Percentiles rank a stretch among this genome's conserved stretches.
These are phyloP conservation scores for Lathyrus oleraceus DNA, from an alignment of 306 rosid species.

Conservation along the genomic window DNA sequence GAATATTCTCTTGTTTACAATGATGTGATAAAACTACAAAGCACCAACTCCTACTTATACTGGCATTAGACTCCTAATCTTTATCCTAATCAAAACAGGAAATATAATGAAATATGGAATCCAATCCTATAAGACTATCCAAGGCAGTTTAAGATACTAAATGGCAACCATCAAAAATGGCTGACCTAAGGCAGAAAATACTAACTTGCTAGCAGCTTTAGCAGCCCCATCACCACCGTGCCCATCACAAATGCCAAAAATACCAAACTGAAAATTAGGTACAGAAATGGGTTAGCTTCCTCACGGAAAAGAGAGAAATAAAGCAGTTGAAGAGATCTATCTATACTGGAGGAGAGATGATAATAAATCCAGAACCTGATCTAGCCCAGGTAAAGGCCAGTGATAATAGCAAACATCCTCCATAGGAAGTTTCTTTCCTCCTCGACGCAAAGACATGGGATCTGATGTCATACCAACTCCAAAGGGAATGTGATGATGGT, in stretches of 20 bases:
- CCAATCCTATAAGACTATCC: slow-evolving; percentile 10
- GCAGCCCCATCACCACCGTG: slow-evolving; percentile 96
- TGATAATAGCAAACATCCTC: slow-evolving; percentile 91
- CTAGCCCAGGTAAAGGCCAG: slow-evolving; percentile 94
- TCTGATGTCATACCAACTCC: slow-evolving; percentile 93
- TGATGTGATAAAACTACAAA: background rate
- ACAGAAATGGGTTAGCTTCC: slow-evolving; percentile 41
- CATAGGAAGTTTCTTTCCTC: slow-evolving; percentile 89
- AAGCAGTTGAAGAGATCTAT: slow-evolving; percentile 22
- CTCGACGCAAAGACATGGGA: slow-evolving; percentile 96
- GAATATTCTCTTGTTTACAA: background rate
- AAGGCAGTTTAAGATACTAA: background rate
- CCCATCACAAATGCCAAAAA: slow-evolving; percentile 91
- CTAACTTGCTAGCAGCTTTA: slow-evolving; percentile 93
- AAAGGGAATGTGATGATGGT: slow-evolving; percentile 63
- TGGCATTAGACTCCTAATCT: background rate
- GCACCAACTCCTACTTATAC: background rate
- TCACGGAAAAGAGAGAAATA: slow-evolving; percentile 32
- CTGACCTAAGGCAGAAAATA: slow-evolving; percentile 40
- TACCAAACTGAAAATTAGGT: slow-evolving; percentile 78
- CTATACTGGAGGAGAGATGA: slow-evolving; percentile 12
- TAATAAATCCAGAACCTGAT: slow-evolving; percentile 63
- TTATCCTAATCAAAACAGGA: slow-evolving; percentile 15
- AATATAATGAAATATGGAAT: slow-evolving; percentile 14
- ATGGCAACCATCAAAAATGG: slow-evolving; percentile 32